A percentile compares a stretch with the other conserved stretches of the same genome.
Evolutionary conservation across 371 early-diverging fungal genomes (phyloP).

Genomic region (Lichtheimia corymbifera): DNA sequence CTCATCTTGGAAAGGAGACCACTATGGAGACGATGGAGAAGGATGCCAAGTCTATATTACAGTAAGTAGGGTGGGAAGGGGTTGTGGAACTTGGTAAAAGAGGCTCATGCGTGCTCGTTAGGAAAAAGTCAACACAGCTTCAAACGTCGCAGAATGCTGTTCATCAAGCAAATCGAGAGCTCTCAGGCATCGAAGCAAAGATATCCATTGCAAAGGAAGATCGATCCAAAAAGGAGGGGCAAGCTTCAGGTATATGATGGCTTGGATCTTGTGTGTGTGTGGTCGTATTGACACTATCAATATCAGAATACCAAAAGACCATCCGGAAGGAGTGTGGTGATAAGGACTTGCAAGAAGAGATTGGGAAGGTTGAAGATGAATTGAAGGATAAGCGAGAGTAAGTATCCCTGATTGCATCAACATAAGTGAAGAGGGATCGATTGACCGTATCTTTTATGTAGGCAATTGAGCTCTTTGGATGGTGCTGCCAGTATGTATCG

Average conservation of each 20-base stretch:
- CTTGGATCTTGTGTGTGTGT: not conserved
- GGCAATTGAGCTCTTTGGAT: slow-evolving; percentile 23
- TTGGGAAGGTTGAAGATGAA: slow-evolving; percentile 17
- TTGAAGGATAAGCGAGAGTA: slow-evolving; percentile 28
- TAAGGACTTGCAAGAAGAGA: slow-evolving; percentile 21
- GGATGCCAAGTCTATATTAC: slow-evolving; percentile 13
- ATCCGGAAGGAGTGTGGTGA: slow-evolving; percentile 27
- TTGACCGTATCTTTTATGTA: not conserved
- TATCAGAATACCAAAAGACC: slow-evolving; percentile 15
- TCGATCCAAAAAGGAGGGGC: slow-evolving; percentile 14
- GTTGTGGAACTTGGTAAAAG: not conserved
- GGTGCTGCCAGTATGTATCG: slow-evolving; percentile 62
- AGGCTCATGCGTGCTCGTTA: not conserved
- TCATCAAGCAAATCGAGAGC: slow-evolving; percentile 16
- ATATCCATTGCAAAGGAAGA: slow-evolving; percentile 36
- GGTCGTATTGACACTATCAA: not conserved
- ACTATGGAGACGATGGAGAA: slow-evolving; percentile 22
- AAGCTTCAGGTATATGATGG: slow-evolving; percentile 19
- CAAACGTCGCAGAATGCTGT: slow-evolving; percentile 7
- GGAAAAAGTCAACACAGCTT: not conserved
- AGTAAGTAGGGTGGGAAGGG: not conserved
- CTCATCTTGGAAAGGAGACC: slow-evolving; percentile 26
- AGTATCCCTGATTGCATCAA: not conserved
- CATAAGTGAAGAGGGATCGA: not conserved
- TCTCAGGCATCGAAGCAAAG: slow-evolving; percentile 39